Percentiles rank a stretch among this genome's conserved stretches.
phyloP scores from a whole-genome alignment of 2,329 filamentous ascomycete species.

The Fusarium mundagurra region DNA sequence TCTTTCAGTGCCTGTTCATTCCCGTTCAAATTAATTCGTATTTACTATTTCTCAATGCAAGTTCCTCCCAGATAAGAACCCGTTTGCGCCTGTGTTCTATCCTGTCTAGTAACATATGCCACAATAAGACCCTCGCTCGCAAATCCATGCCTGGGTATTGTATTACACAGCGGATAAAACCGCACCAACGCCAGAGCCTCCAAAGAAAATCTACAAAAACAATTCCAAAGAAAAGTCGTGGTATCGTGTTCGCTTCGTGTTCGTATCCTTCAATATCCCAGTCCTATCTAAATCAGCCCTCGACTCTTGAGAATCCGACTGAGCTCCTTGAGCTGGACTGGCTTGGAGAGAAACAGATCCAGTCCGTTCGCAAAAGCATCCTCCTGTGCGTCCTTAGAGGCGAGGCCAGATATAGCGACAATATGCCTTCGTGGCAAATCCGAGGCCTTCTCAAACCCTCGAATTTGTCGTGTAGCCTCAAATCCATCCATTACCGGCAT shows the following conservation, averaged over 20 bases:
- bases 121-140: neutral
- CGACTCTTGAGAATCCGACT: conserved; percentile 25
- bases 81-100: conserved; percentile 15
- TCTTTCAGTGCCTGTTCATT: neutral
- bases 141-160: neutral
- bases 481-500: conserved; percentile 68
- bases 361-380: conserved; percentile 64
- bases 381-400: conserved; percentile 59
- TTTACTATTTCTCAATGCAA: neutral
- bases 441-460: conserved; percentile 58
- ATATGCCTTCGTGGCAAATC: conserved; percentile 54
- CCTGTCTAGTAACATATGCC: conserved; percentile 21
- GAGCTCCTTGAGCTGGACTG: conserved; percentile 57
- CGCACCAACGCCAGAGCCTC: neutral
- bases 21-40: neutral
- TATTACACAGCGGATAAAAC: conserved; percentile 10
- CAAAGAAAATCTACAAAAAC: neutral
- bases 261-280: neutral
- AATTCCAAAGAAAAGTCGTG: neutral
- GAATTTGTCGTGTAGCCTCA: conserved; percentile 60
- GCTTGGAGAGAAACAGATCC: conserved; percentile 66
- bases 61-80: neutral
- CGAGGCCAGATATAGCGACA: conserved; percentile 64
- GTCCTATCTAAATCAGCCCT: conserved; percentile 8
- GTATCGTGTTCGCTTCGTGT: conserved; percentile 16